Base-by-base conservation (phyloP, 164 flowering plant species). In the Malania oleifera region DNA sequence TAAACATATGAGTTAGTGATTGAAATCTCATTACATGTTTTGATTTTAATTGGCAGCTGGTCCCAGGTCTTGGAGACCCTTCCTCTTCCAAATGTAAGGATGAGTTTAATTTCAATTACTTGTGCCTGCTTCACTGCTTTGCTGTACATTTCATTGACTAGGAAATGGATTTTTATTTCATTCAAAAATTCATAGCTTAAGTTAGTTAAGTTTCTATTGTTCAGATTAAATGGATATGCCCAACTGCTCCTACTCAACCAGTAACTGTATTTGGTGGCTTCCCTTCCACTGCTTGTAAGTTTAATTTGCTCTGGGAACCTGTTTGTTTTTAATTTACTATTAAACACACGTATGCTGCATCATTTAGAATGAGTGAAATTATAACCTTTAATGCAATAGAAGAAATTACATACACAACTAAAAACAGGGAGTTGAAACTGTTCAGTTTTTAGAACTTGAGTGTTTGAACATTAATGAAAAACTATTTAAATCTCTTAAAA, bases 191-290 rank as follows among this genome's bases (percentile, higher is more conserved):
- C 2, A 23, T 53, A 38, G 18, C 18, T 54, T 18, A 14, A 48
- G 20, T 9, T 56, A 8, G 12, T 24, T 29, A 14, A 19, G 28
- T 26, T 24, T 54, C 13, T 52, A 14, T 64, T 25, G 18, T 74
- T 73, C 79, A 85, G 91, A 77, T 85, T 28, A 85, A 85, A 63
- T 85, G 91, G 91, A 85, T 85, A 59, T 85, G 87, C 67, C 91
- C 91, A 27, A 82, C 91, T 58, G 81, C 91, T 57, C 91, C 87
- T 23, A 70, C 82, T 34, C 84, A 57, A 64, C 87, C 91, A 15
- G 52, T 85, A 31, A 56, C 72, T 59, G 27, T 85, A 23, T 82
- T 85, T 70, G 87, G 87, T 37, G 91, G 91, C 57, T 85, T 85
- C 66, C 91, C 87, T 46, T 80, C 86, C 29, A 80, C 84, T 63